phyloP scores from a whole-genome alignment of 2,329 filamentous ascomycete species.

The Colletotrichum godetiae region DNA sequence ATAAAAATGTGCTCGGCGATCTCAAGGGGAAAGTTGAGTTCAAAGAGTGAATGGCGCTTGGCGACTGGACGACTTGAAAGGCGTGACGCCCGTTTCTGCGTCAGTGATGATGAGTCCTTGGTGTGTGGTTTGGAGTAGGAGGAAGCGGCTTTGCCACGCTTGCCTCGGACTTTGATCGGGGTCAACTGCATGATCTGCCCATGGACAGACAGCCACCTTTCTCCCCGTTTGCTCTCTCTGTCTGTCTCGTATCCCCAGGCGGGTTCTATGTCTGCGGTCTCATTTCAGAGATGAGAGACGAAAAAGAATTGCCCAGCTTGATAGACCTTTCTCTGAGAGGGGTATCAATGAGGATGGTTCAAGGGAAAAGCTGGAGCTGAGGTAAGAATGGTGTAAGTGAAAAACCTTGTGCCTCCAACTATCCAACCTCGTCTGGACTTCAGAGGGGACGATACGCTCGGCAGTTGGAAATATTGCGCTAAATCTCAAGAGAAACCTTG shows the following conservation, averaged over 20 bases:
- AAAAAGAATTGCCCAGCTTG: constrained; percentile 3
- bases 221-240: not conserved
- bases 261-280: not conserved
- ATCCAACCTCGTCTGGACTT: not conserved
- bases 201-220: not conserved
- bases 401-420: constrained; percentile 18
- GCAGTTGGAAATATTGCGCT: not conserved
- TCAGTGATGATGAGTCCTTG: not conserved
- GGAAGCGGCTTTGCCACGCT: constrained; percentile 46
- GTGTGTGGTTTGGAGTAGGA: constrained; percentile 17
- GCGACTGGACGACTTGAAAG: not conserved
- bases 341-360: constrained; percentile 1
- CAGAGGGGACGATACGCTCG: not conserved
- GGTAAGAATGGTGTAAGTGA: constrained; percentile 29
- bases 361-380: constrained; percentile 15
- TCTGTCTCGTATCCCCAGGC: not conserved
- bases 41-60: constrained; percentile 41
- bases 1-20: constrained; percentile 65
- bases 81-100: constrained; percentile 1
- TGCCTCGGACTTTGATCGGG: constrained; percentile 60
- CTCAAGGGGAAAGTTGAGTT: constrained; percentile 58
- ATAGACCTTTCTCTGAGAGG: not conserved
- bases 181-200: constrained; percentile 58
- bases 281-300: not conserved
- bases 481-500: not conserved